A percentile compares a stretch with the other conserved stretches of the same genome.
Conservation (phyloP, 2,329 filamentous ascomycete genomes). For the Cladophialophora bantiana region DNA sequence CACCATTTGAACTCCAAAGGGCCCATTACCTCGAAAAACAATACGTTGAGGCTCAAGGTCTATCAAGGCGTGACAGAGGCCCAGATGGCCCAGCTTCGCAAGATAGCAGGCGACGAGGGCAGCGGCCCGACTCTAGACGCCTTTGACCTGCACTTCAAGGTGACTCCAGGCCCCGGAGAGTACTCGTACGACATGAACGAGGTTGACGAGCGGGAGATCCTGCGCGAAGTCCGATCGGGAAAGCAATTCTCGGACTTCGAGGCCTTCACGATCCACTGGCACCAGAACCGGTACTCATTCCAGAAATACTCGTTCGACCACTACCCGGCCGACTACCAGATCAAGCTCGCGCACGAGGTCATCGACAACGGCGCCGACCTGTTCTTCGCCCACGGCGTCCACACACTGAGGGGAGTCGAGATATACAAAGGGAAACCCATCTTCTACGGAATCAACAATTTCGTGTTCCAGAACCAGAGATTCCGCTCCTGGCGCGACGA, state of each 20-base stretch:
- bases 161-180: slow-evolving; percentile 4
- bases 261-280: slow-evolving; percentile 18
- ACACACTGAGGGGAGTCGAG: slow-evolving; percentile 13
- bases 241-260: slow-evolving; percentile 14
- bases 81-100: slow-evolving; percentile 13
- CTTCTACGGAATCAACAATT: slow-evolving; percentile 16
- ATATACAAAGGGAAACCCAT: slow-evolving; percentile 13
- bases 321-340: slow-evolving; percentile 9
- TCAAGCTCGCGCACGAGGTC: slow-evolving; percentile 3
- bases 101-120: slow-evolving; percentile 10
- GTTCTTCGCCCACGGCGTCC: slow-evolving; percentile 17
- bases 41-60: slow-evolving; percentile 7
- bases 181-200: slow-evolving; percentile 9
- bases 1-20: slow-evolving; percentile 15
- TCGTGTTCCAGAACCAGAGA: slow-evolving; percentile 11
- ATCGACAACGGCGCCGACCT: slow-evolving; percentile 13
- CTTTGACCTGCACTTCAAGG: slow-evolving; percentile 15
- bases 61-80: slow-evolving; percentile 8
- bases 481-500: slow-evolving; percentile 16
- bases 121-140: slow-evolving; percentile 6
- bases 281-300: slow-evolving; percentile 11
- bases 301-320: slow-evolving; percentile 15
- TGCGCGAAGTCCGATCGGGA: slow-evolving; percentile 4
- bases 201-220: slow-evolving; percentile 11
- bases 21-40: slow-evolving; percentile 3